These are phyloP conservation scores for Microcyclospora pomicola DNA, from an alignment of 2,329 filamentous ascomycete species.

Conservation along the genomic window DNA sequence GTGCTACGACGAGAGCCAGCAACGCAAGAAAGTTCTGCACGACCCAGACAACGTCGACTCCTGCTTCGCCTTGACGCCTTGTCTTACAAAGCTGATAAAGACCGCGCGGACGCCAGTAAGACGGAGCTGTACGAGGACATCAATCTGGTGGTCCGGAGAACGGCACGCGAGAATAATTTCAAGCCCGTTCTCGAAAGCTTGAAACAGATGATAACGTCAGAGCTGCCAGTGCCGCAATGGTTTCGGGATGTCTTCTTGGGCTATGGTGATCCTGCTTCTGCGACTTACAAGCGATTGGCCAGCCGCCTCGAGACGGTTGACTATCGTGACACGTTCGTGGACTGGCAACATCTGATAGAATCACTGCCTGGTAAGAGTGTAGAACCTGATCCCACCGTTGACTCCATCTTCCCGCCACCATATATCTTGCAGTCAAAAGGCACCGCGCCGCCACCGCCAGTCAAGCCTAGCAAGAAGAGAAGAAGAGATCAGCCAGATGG, in stretches of 20 bases:
- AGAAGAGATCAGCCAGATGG: slow-evolving; percentile 63
- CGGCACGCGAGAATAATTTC: slow-evolving; percentile 91
- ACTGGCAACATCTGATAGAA: slow-evolving; percentile 88
- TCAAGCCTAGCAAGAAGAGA: slow-evolving; percentile 66
- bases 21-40: slow-evolving; percentile 39
- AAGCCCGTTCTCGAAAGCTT: slow-evolving; percentile 87
- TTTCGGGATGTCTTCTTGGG: slow-evolving; percentile 95
- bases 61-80: slow-evolving; percentile 68
- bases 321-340: slow-evolving; percentile 84
- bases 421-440: slow-evolving; percentile 57
- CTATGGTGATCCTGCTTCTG: slow-evolving; percentile 81
- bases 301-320: slow-evolving; percentile 70
- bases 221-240: slow-evolving; percentile 70
- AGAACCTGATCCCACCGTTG: slow-evolving; percentile 59
- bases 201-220: slow-evolving; percentile 67
- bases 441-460: slow-evolving; percentile 36
- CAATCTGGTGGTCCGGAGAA: slow-evolving; percentile 73
- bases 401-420: slow-evolving; percentile 67
- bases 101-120: slow-evolving; percentile 50
- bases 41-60: slow-evolving; percentile 52
- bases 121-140: slow-evolving; percentile 69
- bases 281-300: slow-evolving; percentile 68
- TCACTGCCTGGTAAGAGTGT: slow-evolving; percentile 79
- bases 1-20: slow-evolving; percentile 47
- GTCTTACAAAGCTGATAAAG: slow-evolving; percentile 65